Conservation (phyloP, 176 grass and related monocot genomes). For the Elaeis guineensis region DNA sequence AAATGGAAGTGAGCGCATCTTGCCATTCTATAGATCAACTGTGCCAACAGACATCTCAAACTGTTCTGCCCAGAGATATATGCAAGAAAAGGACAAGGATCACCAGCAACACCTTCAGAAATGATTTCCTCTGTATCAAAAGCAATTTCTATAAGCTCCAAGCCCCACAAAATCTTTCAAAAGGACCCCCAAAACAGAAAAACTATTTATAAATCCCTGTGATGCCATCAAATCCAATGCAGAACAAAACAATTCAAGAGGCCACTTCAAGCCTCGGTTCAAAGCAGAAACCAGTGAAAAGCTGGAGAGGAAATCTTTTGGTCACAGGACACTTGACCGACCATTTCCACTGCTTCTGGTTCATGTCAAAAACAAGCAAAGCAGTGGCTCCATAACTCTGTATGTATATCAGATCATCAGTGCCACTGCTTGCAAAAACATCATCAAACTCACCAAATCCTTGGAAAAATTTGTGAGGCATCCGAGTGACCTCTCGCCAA, state of each 20-base stretch:
- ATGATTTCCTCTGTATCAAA: too few species aligned
- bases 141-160: too few species aligned
- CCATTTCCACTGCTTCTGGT: slow-evolving; percentile 77
- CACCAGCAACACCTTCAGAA: too few species aligned
- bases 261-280: slow-evolving; percentile 76
- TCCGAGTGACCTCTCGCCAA: slow-evolving; percentile 64
- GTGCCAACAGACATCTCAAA: too few species aligned
- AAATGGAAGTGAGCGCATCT: too few species aligned
- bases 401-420: slow-evolving; percentile 68
- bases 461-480: slow-evolving; percentile 92
- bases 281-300: slow-evolving; percentile 94
- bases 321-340: slow-evolving; percentile 67
- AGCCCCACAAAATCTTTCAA: too few species aligned
- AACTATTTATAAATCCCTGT: too few species aligned
- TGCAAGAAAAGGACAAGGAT: too few species aligned
- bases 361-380: slow-evolving; percentile 74
- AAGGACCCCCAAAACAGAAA: too few species aligned
- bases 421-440: slow-evolving; percentile 77
- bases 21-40: too few species aligned
- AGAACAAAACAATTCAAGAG: slow-evolving; percentile 21
- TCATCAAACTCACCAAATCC: slow-evolving; percentile 93
- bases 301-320: slow-evolving; percentile 81
- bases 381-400: slow-evolving; percentile 85
- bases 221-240: too few species aligned
- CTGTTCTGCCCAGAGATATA: too few species aligned